Evolutionary conservation across 2,329 filamentous ascomycete species (phyloP).

Genomic region (Raffaelea deltoideospora): DNA sequence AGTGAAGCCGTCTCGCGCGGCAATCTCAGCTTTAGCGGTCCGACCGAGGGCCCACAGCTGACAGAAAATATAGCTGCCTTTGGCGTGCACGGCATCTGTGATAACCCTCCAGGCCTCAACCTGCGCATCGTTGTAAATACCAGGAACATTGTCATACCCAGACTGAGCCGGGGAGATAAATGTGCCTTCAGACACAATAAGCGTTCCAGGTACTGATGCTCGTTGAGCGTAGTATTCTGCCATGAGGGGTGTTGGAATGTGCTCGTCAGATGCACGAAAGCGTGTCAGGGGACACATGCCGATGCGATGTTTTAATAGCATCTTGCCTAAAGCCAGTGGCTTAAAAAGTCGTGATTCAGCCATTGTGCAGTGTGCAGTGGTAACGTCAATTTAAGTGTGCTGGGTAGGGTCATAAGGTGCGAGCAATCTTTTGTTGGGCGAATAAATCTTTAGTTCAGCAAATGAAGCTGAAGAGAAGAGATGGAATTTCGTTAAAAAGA

Average conservation of each 20-base stretch:
- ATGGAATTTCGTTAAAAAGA: too few relatives aligned
- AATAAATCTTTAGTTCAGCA: too few relatives aligned
- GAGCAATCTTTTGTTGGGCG: too few relatives aligned
- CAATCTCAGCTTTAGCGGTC: conserved; percentile 18
- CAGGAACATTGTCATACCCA: conserved; percentile 5
- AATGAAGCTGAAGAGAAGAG: too few relatives aligned
- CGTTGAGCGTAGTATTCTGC: conserved; percentile 8
- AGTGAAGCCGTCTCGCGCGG: conserved; percentile 7
- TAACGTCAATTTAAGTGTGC: too few relatives aligned
- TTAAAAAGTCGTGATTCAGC: too few relatives aligned
- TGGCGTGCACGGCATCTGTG: conserved; percentile 9
- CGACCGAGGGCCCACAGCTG: conserved; percentile 35
- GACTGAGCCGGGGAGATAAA: conserved; percentile 1
- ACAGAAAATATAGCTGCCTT: conserved; percentile 11
- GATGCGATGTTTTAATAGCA: conserved; percentile 33
- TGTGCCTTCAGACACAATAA: conserved; percentile 5
- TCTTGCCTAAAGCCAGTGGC: conserved; percentile 16
- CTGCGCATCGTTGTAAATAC: conserved; percentile 5
- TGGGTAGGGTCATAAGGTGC: too few relatives aligned
- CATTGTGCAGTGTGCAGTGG: too few relatives aligned
- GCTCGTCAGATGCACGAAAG: conserved; percentile 1
- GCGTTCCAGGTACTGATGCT: conserved; percentile 4
- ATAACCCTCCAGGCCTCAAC: conserved; percentile 6
- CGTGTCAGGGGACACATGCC: conserved; percentile 16
- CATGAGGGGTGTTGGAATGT: conserved; percentile 3